A percentile compares a stretch with the other conserved stretches of the same genome.
Conservation (phyloP, 2,329 filamentous ascomycete species). For the Penicillium sp. region DNA sequence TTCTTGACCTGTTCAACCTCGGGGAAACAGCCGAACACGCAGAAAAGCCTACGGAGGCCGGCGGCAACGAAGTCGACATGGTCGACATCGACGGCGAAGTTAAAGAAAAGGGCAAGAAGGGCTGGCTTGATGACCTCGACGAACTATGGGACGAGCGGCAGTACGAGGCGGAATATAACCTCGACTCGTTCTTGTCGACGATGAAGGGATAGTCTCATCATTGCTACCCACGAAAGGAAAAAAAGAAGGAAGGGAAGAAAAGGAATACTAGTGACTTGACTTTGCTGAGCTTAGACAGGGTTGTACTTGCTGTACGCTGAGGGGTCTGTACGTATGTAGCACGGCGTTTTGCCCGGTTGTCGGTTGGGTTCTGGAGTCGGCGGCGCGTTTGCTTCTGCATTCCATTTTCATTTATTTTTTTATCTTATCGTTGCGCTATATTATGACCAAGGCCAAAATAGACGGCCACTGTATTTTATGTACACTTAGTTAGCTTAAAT, state of each 20-base stretch:
- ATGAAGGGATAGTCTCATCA: constrained; percentile 67
- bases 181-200: constrained; percentile 92
- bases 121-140: constrained; percentile 91
- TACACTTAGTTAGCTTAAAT: constrained; percentile 1
- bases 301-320: not conserved
- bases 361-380: constrained; percentile 1
- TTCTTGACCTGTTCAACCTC: constrained; percentile 93
- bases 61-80: constrained; percentile 69
- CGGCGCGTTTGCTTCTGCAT: constrained; percentile 3
- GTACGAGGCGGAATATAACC: constrained; percentile 97
- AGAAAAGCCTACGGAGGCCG: constrained; percentile 66
- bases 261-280: not conserved
- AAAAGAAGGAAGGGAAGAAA: not conserved
- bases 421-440: not conserved
- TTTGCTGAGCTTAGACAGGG: not conserved
- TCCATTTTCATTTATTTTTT: not conserved
- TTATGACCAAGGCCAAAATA: constrained; percentile 4
- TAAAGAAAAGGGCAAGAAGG: constrained; percentile 93
- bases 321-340: constrained; percentile 1
- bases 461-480: constrained; percentile 15
- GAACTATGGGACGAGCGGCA: constrained; percentile 97
- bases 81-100: constrained; percentile 93
- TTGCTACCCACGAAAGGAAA: not conserved
- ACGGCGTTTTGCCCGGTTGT: constrained; percentile 3
- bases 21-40: constrained; percentile 67